phyloP scores from a whole-genome alignment of 140 eudicot species.

The Bidens hawaiensis region DNA sequence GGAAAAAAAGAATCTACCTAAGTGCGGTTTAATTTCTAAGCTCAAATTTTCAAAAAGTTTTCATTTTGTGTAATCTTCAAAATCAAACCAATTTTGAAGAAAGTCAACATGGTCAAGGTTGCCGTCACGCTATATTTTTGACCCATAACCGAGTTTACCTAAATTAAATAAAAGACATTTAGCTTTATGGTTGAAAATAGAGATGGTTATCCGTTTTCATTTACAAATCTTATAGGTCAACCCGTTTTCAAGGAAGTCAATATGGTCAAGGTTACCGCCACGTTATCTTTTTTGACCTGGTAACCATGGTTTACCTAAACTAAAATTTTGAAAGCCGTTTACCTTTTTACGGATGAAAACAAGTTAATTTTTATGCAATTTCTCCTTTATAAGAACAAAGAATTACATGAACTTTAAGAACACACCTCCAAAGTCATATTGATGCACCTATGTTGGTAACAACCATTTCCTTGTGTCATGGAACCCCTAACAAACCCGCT shows the following conservation, averaged over 20 bases:
- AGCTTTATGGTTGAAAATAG: not conserved
- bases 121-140: not conserved
- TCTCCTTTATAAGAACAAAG: not conserved
- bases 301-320: too few species aligned
- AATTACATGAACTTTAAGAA: conserved; percentile 1
- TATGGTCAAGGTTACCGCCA: too few species aligned
- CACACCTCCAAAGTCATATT: conserved; percentile 81
- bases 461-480: conserved; percentile 93
- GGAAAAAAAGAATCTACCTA: not conserved
- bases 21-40: too few species aligned
- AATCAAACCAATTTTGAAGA: not conserved
- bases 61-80: too few species aligned
- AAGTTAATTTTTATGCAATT: not conserved
- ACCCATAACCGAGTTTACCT: not conserved
- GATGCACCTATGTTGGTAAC: conserved; percentile 90
- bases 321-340: too few species aligned
- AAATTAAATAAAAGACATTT: not conserved
- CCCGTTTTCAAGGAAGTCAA: too few species aligned
- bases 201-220: too few species aligned
- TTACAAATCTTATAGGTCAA: too few species aligned
- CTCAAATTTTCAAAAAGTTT: too few species aligned
- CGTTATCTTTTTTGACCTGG: too few species aligned
- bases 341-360: too few species aligned
- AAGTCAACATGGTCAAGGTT: not conserved
- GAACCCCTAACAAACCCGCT: conserved; percentile 93